phyloP scores from a whole-genome alignment of 257 asterid species.

The Nemophila menziesii region DNA sequence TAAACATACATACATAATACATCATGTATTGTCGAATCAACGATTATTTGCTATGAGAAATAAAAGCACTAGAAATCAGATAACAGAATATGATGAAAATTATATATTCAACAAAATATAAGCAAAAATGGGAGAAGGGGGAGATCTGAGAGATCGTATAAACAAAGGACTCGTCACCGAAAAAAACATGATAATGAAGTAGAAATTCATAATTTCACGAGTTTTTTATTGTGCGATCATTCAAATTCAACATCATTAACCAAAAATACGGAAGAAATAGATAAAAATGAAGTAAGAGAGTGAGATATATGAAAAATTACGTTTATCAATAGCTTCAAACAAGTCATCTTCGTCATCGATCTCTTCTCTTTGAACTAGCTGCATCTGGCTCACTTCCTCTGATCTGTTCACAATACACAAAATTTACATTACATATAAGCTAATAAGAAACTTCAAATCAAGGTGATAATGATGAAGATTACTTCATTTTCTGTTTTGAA shows the following conservation, averaged over 20 bases:
- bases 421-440: too few species aligned
- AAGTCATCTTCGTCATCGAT: conserved; percentile 85
- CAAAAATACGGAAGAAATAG: not conserved
- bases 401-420: conserved; percentile 34
- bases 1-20: too few species aligned
- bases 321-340: conserved; percentile 95
- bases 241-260: not conserved
- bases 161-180: not conserved
- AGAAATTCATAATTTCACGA: not conserved
- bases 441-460: too few species aligned
- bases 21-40: not conserved
- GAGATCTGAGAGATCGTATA: not conserved
- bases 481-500: conserved; percentile 37
- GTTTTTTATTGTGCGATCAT: not conserved
- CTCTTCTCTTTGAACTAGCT: conserved; percentile 79
- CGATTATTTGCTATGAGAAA: too few species aligned
- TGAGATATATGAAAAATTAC: conserved; percentile 18
- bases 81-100: too few species aligned
- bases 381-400: conserved; percentile 86
- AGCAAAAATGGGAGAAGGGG: not conserved
- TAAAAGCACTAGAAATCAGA: too few species aligned
- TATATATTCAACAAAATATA: too few species aligned
- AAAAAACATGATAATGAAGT: too few species aligned
- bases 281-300: not conserved
- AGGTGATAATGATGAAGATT: conserved; percentile 7